Evolutionary conservation across 2,329 filamentous ascomycete genomes (phyloP), one percentile per base, ranked within the genome.

Genomic region (Ophiosphaerella herpotricha): DNA sequence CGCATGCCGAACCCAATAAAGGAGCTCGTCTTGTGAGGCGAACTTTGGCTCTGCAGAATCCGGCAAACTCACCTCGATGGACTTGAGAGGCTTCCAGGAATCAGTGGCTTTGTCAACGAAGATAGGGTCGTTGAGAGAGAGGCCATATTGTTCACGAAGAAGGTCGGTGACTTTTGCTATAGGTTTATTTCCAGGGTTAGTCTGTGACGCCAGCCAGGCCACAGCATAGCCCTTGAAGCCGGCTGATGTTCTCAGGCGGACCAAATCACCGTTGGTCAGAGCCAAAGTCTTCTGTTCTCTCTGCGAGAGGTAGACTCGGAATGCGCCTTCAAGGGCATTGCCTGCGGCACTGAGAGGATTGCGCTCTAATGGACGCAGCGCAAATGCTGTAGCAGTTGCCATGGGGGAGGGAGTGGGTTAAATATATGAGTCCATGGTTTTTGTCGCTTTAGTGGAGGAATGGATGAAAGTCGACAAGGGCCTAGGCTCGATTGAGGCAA

Each of bases 121-220:
- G 40, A 95, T 77, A 7, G 57, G 56, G 23, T 72, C 69, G 13
- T 67, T 13, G 4, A 94, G 77, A 53, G 87, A 87, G 60, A 96
- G 82, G 1, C 84, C 84, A 58, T 88, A 88, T 6, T 84, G 82
- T 32, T 89, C 86, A 55, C 89, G 87, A 46, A 95, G 84, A 5
- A 84, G 79, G 55, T 89, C 86, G 18, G 89, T 75, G 86, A 77
- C 90, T 84, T 78, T 92, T 21, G 68, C 71, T 39, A 74, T 68
- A 3, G 64, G 62, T 47, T 73, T 74, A 49, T 67, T 72, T 16
- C 67, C 68, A 16, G 67, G 55, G 26, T 75, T 76, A 2, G 72
- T 72, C 48, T 78, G 76, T 32, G 78, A 67, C 3, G 83, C 81
- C 35, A 78, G 74, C 85, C 85, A 88, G 9, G 82, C 84, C 60